Percentiles rank a stretch among this genome's conserved stretches.
These are phyloP conservation scores for Cryphonectria naterciae DNA, from an alignment of 2,329 filamentous ascomycete species.

Conservation along the genomic window DNA sequence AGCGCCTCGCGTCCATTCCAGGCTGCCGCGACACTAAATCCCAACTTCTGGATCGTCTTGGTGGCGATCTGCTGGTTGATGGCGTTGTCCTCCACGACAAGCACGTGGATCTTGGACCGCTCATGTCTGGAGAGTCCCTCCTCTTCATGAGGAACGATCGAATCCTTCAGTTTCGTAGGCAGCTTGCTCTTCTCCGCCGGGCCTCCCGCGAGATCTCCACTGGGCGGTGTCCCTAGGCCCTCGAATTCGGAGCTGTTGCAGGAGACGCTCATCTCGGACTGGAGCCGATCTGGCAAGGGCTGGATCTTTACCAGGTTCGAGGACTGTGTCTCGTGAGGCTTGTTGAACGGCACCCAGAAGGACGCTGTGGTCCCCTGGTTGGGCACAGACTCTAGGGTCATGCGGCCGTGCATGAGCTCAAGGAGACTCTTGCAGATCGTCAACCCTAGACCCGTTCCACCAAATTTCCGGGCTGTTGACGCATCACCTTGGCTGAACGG, in stretches of 20 bases:
- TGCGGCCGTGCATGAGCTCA: conserved; percentile 78
- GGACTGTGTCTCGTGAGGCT: conserved; percentile 56
- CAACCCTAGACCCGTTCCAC: conserved; percentile 76
- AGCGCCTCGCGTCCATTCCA: conserved; percentile 82
- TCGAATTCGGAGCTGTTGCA: conserved; percentile 70
- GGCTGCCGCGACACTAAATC: conserved; percentile 70
- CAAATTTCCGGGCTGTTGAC: conserved; percentile 77
- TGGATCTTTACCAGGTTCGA: conserved; percentile 64
- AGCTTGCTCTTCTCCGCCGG: conserved; percentile 35
- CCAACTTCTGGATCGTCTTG: conserved; percentile 74
- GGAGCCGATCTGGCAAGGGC: conserved; percentile 68
- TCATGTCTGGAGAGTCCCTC: conserved; percentile 60
- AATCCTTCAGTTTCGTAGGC: conserved; percentile 41
- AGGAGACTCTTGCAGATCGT: conserved; percentile 83
- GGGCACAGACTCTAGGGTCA: conserved; percentile 68
- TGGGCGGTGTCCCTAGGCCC: conserved; percentile 47
- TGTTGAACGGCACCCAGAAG: conserved; percentile 79
- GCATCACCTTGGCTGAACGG: conserved; percentile 84
- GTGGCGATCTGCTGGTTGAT: conserved; percentile 54
- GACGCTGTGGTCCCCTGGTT: conserved; percentile 73
- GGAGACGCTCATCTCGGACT: conserved; percentile 66
- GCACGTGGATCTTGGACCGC: conserved; percentile 66
- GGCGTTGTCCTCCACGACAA: conserved; percentile 80
- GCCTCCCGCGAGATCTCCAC: conserved; percentile 29
- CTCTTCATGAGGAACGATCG: conserved; percentile 41